Conservation (phyloP, 1,284 basidiomycete species). For the Ceraceosorus bombacis region DNA sequence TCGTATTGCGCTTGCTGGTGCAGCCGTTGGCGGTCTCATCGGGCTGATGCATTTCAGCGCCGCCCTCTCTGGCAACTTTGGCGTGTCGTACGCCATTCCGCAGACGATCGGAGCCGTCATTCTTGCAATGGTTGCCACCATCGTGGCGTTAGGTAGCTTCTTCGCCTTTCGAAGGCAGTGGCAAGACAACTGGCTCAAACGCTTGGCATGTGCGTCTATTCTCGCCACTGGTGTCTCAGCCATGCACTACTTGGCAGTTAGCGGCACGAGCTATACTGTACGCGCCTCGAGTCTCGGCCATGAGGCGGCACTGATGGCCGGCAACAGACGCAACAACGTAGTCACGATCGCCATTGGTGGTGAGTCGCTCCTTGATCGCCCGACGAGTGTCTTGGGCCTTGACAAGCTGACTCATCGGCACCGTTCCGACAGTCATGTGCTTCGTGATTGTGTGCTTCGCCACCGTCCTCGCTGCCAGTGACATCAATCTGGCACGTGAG, state of each 20-base stretch:
- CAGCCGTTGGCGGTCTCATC: slow-evolving; percentile 73
- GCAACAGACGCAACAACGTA: slow-evolving; percentile 41
- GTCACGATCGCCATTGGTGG: slow-evolving; percentile 47
- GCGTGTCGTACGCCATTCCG: slow-evolving; percentile 46
- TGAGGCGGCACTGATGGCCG: slow-evolving; percentile 17
- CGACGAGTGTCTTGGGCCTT: too few species aligned
- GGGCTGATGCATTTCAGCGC: slow-evolving; percentile 54
- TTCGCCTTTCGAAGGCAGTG: slow-evolving; percentile 53
- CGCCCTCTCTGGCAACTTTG: slow-evolving; percentile 48
- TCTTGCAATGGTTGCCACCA: slow-evolving; percentile 52
- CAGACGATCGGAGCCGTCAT: slow-evolving; percentile 52
- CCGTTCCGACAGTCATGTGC: slow-evolving; percentile 51
- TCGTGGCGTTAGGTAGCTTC: slow-evolving; percentile 52
- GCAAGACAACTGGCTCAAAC: slow-evolving; percentile 54
- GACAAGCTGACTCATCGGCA: not conserved
- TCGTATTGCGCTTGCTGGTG: slow-evolving; percentile 55
- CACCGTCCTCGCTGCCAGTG: slow-evolving; percentile 49
- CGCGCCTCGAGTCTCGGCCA: slow-evolving; percentile 26
- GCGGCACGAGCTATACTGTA: slow-evolving; percentile 51
- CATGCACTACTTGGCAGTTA: slow-evolving; percentile 55
- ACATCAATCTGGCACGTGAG: slow-evolving; percentile 49
- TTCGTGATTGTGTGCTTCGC: slow-evolving; percentile 51
- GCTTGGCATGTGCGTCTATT: slow-evolving; percentile 49
- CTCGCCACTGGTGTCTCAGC: slow-evolving; percentile 52
- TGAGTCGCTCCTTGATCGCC: not conserved